Evolutionary conservation across 371 early-diverging fungal genomes (phyloP), one percentile per base, ranked within the genome.

Genomic region (Saksenaea vasiformis): DNA sequence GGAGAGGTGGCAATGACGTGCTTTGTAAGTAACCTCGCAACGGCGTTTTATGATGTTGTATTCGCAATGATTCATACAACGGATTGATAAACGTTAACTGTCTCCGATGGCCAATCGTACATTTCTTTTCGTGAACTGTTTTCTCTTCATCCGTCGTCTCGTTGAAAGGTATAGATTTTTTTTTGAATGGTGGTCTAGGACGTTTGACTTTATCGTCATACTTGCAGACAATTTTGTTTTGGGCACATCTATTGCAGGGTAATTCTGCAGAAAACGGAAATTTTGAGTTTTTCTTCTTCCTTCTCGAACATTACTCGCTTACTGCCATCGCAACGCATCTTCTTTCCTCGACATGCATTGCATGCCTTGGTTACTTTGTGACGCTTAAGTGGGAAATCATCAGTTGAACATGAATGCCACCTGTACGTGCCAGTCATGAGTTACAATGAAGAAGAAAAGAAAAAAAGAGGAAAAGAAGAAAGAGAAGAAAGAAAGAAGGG

Each of bases 291-390:
- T 54, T 55, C 35, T 35, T 24, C 56, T 36, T 19, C 26, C 11
- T 3, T 19, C 2, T 59, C 24, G 37, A 47, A 53, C 13, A 24
- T 11, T 17, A n/a, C n/a, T 8, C 38, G 19, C 64, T 62, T 65
- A 72, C 72, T 28, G 62, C 72, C 72, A 58, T 72, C 68, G 53
- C 72, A 72, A 37, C 72, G 68, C 65, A 67, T 65, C 61, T 67
- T 72, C 66, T 72, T 72, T 37, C 54, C 56, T 39, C 72, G 59
- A 44, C 72, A 72, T 37, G 34, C 47, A 57, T 65, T 64, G 56
- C 72, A 72, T 22, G 72, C 72, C 54, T 59, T 61, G 3, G 58
- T 56, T 19, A 72, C 72, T 56, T 72, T 72, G 22, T 62, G 64
- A 24, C 72, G 68, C 38, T 70, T 70, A 34, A 72, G 65, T 47